Base-by-base conservation (phyloP, 441 rosid genomes). In the Pelargonium cotyledonis region DNA sequence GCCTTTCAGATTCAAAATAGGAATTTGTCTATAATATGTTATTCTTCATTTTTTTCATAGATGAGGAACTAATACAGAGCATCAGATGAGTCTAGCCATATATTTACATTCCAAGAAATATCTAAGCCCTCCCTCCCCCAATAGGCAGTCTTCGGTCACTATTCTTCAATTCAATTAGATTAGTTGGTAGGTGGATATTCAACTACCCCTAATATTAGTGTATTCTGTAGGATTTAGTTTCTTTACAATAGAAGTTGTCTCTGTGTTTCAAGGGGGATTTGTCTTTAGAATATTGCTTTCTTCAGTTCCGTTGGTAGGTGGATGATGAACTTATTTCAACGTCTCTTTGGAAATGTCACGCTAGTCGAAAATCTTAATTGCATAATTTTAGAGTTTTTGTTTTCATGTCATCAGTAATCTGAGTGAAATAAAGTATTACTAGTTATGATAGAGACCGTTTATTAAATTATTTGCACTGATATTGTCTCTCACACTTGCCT, bases 401-500 rank as follows among this genome's bases (percentile, higher is more conserved):
- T 16, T 21, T 53, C 23, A 53, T 53, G 16, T 53, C 60, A 16
- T 53, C 60, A 53, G 6, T 16, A 21, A 15, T 53, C 21, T 53
- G 16, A 53, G 19, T 15, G 60, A 53, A 19, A 53, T 8, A 8
- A 53, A 53, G 60, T 19, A 53, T 15, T 29, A 29, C 31, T 16
- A 58, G 31, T 60, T 11, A 72, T 49, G 16, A 63, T 38, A 8
- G 44, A 47, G 23, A 26, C 8, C 47, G 2, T 21, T n/a, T 63
- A n/a, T 21, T 29, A 29, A 29, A 1, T 65, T 67, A 53, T 8
- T 64, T 18, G 10, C 46, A 58, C 65, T 53, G 65, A 29, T 71
- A 43, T 74, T 23, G 47, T 55, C 44, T 49, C 65, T 80, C 6
- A 64, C 18, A 53, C 60, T 16, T 16, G 8, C 18, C 18, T 23